Base-by-base conservation (phyloP, 1,284 basidiomycete species). In the Grifola frondosa region DNA sequence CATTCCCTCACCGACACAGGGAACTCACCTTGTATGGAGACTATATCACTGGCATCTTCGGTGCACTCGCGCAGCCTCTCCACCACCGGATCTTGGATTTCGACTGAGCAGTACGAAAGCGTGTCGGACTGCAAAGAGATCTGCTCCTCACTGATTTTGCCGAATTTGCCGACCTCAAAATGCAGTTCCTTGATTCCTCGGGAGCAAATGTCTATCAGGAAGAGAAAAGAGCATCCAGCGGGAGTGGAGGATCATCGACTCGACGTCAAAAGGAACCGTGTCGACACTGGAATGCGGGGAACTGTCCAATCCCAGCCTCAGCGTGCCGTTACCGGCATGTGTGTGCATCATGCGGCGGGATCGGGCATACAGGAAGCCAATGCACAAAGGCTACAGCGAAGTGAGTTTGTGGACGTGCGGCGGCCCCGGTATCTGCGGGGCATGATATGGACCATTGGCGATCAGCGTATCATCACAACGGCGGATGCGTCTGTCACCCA, bases 61-160 rank as follows among this genome's bases (percentile, higher is more conserved):
- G 48, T 15, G 38, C 56, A 5, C 34, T 47, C 25, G 15, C 24
- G 0, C n/a, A 20, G 0, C 8, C 9, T 9, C n/a, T 30, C 4
- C 59, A 59, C 30, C 13, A 16, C 1, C 35, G 49, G 6, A 40
- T 68, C 48, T 54, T 69, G 33, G 7, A 50, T 3, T 62, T 56
- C 38, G 67, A 69, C 44, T 38, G 49, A 4, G 59, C 57, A 0
- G 42, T 68, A 17, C 40, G 64, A 4, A 52, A 46, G 23, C 26
- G 47, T 8, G 58, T 61, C n/a, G 46, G 49, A 0, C 49, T 55
- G 5, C 50, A 60, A 2, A 50, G 54, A n/a, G 25, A 49, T 21
- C 4, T 57, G 3, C 37, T 46, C 9, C 61, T 69, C 46, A 55
- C 52, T 30, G 52, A 65, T 34, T 33, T 38, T 11, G 2, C 39